These are phyloP conservation scores for Echinosphaeria canescens DNA, from an alignment of 2,329 filamentous ascomycete species.

Conservation along the genomic window DNA sequence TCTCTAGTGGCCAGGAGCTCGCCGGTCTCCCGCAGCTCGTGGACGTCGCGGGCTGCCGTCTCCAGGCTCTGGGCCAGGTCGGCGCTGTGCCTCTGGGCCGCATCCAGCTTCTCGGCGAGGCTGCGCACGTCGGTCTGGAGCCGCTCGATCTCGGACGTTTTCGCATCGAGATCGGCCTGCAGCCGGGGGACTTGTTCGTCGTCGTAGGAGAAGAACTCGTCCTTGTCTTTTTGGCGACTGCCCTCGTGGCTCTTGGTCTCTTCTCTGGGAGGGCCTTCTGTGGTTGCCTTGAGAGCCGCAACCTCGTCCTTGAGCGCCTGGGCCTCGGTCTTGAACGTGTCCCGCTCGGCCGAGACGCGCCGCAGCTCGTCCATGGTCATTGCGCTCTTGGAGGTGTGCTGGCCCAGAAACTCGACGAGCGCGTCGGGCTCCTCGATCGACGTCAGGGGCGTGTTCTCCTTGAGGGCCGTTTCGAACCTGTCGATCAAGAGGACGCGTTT, in stretches of 20 bases:
- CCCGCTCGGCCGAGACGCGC: slow-evolving; percentile 61
- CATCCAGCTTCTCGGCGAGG: slow-evolving; percentile 48
- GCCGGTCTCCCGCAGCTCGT: slow-evolving; percentile 17
- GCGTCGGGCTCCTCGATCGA: slow-evolving; percentile 73
- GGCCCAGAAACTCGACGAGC: slow-evolving; percentile 74
- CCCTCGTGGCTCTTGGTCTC: too few species aligned
- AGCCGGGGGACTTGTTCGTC: slow-evolving; percentile 62
- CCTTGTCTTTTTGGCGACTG: slow-evolving; percentile 23
- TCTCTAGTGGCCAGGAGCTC: slow-evolving; percentile 22
- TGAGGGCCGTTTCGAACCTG: slow-evolving; percentile 75
- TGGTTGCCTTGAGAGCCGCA: slow-evolving; percentile 20
- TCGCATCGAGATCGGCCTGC: slow-evolving; percentile 51
- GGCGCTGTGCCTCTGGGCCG: slow-evolving; percentile 47
- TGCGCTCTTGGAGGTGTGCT: slow-evolving; percentile 66
- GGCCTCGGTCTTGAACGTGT: slow-evolving; percentile 56
- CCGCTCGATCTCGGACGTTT: slow-evolving; percentile 45
- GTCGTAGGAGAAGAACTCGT: slow-evolving; percentile 86
- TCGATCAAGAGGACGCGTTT: slow-evolving; percentile 72
- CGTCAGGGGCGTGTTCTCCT: slow-evolving; percentile 79
- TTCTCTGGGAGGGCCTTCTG: too few species aligned
- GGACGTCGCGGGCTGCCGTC: slow-evolving; percentile 41
- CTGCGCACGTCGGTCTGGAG: slow-evolving; percentile 47
- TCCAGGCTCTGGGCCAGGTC: slow-evolving; percentile 47
- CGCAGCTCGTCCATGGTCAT: slow-evolving; percentile 93
- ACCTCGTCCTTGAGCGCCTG: slow-evolving; percentile 49